Conservation (phyloP, 192 early-diverging fungal genomes). For the Thamnidium elegans region DNA sequence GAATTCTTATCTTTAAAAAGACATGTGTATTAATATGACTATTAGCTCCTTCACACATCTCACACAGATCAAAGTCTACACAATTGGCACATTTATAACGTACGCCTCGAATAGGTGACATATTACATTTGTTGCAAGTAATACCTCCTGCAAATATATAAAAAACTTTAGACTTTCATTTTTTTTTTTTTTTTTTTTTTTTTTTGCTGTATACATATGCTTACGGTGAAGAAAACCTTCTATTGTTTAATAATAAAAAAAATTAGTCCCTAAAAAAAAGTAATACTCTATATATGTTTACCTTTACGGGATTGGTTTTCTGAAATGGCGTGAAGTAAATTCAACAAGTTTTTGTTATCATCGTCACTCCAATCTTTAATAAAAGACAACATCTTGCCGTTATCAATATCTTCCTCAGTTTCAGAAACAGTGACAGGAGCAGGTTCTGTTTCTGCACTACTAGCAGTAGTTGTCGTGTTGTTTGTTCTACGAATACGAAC, state of each 20-base stretch:
- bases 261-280: too few species aligned
- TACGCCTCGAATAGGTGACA: constrained; percentile 83
- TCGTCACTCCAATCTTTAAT: constrained; percentile 54
- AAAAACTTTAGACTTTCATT: background rate
- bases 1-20: constrained; percentile 88
- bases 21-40: constrained; percentile 78
- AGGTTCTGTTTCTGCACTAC: background rate
- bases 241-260: constrained; percentile 16
- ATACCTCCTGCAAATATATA: constrained; percentile 58
- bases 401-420: constrained; percentile 29
- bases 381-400: constrained; percentile 42
- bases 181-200: background rate
- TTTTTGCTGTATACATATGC: constrained; percentile 50
- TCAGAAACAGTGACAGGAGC: background rate
- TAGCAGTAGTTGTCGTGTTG: too few species aligned
- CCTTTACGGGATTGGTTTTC: constrained; percentile 86
- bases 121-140: constrained; percentile 89
- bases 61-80: constrained; percentile 90
- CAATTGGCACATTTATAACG: constrained; percentile 96
- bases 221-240: constrained; percentile 58
- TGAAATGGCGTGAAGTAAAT: constrained; percentile 78
- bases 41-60: constrained; percentile 78
- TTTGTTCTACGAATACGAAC: constrained; percentile 6
- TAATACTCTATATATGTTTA: constrained; percentile 24
- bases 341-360: constrained; percentile 62